phyloP scores from a whole-genome alignment of 805 yeast genomes.

The Metschnikowia rubicola region DNA sequence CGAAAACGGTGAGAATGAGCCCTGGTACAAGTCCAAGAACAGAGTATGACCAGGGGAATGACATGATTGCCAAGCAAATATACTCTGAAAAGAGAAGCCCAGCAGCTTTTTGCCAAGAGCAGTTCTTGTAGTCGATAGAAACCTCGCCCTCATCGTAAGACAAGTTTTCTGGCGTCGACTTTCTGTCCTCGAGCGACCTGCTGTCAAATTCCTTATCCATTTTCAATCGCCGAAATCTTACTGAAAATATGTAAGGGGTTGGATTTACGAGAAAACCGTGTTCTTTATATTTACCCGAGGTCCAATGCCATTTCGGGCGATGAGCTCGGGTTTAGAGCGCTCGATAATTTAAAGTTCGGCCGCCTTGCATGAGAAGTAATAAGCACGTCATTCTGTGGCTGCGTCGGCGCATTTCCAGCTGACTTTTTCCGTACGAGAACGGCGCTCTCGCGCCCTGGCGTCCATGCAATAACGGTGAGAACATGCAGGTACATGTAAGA shows the following conservation, averaged over 20 bases:
- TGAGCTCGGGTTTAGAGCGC: not conserved
- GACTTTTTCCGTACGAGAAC: no score
- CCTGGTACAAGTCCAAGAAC: slow-evolving; percentile 60
- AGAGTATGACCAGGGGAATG: slow-evolving; percentile 65
- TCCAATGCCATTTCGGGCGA: not conserved
- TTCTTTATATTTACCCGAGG: no score
- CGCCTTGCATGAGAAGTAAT: not conserved
- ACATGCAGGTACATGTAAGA: no score
- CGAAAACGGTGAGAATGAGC: slow-evolving; percentile 49
- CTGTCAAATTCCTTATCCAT: slow-evolving; percentile 1
- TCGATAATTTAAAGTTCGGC: no score
- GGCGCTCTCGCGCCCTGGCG: no score
- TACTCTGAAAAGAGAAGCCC: slow-evolving; percentile 59
- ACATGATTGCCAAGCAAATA: slow-evolving; percentile 59
- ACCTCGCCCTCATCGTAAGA: slow-evolving; percentile 10
- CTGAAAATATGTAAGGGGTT: not conserved
- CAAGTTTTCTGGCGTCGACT: slow-evolving; percentile 1
- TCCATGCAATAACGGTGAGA: no score
- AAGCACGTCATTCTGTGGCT: slow-evolving; percentile 4
- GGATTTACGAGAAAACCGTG: not conserved
- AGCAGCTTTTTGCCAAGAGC: slow-evolving; percentile 59
- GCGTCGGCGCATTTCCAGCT: no score
- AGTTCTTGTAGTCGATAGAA: slow-evolving; percentile 45
- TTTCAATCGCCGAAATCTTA: not conserved
- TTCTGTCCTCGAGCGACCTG: not conserved